A percentile compares a stretch with the other conserved stretches of the same genome.
phyloP scores from a whole-genome alignment of 768 basidiomycete species.

The Hypsizygus marmoreus region DNA sequence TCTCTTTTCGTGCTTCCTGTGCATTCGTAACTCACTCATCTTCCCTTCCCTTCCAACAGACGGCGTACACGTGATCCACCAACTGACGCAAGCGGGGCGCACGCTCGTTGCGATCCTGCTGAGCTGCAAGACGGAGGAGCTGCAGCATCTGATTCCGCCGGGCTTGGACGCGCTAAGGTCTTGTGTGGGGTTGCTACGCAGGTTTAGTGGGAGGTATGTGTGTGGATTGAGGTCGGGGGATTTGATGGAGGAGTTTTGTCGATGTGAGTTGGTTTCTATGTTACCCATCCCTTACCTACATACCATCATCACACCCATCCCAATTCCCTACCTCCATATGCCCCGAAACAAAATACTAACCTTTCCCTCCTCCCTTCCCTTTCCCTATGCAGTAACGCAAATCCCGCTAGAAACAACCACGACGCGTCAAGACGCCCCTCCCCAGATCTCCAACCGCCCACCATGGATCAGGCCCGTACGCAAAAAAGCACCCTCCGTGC shows the following conservation, averaged over 20 bases:
- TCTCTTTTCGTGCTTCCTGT: too few relatives aligned
- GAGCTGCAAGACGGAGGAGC: constrained; percentile 79
- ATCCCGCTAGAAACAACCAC: constrained; percentile 88
- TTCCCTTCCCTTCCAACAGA: constrained; percentile 45
- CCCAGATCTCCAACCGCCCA: constrained; percentile 57
- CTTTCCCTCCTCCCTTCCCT: constrained; percentile 7
- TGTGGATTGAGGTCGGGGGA: constrained; percentile 91
- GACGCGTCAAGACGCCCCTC: constrained; percentile 48
- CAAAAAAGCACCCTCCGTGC: constrained; percentile 62
- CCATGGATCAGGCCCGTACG: constrained; percentile 91
- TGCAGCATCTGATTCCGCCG: constrained; percentile 77
- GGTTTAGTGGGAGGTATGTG: constrained; percentile 90
- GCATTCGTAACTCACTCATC: neutral
- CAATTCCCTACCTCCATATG: too few relatives aligned
- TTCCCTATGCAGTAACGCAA: constrained; percentile 59
- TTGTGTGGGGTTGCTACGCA: constrained; percentile 82
- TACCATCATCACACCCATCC: too few relatives aligned
- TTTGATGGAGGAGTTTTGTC: constrained; percentile 94
- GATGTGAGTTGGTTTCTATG: too few relatives aligned
- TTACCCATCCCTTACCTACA: too few relatives aligned
- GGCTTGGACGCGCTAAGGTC: constrained; percentile 85
- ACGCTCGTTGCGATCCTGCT: constrained; percentile 86
- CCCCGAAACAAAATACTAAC: too few relatives aligned
- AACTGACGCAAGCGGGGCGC: constrained; percentile 90
- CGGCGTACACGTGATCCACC: constrained; percentile 94